These are phyloP conservation scores for Rhizopus sp. DNA, from an alignment of 371 early-diverging fungal genomes.

Conservation along the genomic window DNA sequence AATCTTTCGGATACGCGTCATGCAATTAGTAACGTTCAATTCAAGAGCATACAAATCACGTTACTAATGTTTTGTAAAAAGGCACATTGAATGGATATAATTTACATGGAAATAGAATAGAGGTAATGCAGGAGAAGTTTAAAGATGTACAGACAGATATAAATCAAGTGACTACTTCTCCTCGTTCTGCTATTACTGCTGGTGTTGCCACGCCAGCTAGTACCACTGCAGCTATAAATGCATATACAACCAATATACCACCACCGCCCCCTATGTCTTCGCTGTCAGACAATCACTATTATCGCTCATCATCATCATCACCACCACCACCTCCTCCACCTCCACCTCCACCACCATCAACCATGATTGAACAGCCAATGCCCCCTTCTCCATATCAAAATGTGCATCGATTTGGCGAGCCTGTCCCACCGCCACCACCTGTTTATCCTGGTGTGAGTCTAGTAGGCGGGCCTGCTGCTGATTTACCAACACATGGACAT, in stretches of 20 bases:
- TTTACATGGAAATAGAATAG: constrained; percentile 74
- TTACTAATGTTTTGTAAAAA: constrained; percentile 14
- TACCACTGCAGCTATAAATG: not conserved
- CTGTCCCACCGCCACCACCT: constrained; percentile 19
- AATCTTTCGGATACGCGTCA: constrained; percentile 67
- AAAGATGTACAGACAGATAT: constrained; percentile 12
- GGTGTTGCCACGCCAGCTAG: constrained; percentile 2
- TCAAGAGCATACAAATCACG: not conserved
- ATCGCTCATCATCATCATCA: not conserved
- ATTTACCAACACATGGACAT: constrained; percentile 42
- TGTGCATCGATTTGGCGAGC: constrained; percentile 17
- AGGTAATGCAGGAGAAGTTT: constrained; percentile 75
- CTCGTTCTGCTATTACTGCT: constrained; percentile 5
- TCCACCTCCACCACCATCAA: constrained; percentile 2
- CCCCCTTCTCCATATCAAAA: constrained; percentile 8
- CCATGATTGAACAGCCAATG: not conserved
- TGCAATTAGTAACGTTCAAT: constrained; percentile 61
- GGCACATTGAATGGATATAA: constrained; percentile 76
- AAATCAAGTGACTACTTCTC: constrained; percentile 9
- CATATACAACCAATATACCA: constrained; percentile 6
- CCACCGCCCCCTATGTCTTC: constrained; percentile 15
- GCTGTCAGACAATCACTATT: not conserved
- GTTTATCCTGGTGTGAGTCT: constrained; percentile 21
- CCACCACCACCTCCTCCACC: constrained; percentile 3
- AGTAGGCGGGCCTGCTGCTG: constrained; percentile 48